Conservation (phyloP, 768 basidiomycete species). For the Cantharellus cinnabarinus region DNA sequence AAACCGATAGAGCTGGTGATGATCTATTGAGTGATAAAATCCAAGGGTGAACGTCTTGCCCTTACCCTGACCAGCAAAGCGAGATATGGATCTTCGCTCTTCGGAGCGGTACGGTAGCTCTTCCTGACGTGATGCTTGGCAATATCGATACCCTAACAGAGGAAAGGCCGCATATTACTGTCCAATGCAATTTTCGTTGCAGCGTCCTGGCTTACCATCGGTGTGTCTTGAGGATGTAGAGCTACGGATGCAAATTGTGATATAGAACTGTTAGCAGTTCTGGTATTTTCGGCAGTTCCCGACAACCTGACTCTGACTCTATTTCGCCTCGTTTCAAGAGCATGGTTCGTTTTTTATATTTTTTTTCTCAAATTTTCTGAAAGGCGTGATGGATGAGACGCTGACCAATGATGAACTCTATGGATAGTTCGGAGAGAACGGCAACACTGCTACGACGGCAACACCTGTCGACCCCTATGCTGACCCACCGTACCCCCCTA, state of each 20-base stretch:
- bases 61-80: constrained; percentile 91
- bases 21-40: not conserved
- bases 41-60: not conserved
- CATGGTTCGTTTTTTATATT: no score
- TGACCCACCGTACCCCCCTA: constrained; percentile 1
- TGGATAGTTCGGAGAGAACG: not conserved
- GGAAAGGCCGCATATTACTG: no score
- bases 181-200: not conserved
- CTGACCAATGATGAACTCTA: not conserved
- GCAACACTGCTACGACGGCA: constrained; percentile 2
- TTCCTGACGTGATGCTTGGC: constrained; percentile 97
- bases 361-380: no score
- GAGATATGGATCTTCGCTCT: constrained; percentile 98
- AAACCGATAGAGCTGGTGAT: constrained; percentile 83
- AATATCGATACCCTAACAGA: constrained; percentile 78
- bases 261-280: not conserved
- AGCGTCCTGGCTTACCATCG: constrained; percentile 6
- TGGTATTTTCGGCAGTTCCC: not conserved
- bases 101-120: constrained; percentile 80
- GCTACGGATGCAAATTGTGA: constrained; percentile 1
- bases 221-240: constrained; percentile 2
- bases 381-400: no score
- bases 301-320: not conserved
- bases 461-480: constrained; percentile 7
- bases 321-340: not conserved